Percentiles rank a stretch among this genome's conserved stretches.
These are phyloP conservation scores for Pholiota molesta DNA, from an alignment of 768 basidiomycete genomes.

Conservation along the genomic window DNA sequence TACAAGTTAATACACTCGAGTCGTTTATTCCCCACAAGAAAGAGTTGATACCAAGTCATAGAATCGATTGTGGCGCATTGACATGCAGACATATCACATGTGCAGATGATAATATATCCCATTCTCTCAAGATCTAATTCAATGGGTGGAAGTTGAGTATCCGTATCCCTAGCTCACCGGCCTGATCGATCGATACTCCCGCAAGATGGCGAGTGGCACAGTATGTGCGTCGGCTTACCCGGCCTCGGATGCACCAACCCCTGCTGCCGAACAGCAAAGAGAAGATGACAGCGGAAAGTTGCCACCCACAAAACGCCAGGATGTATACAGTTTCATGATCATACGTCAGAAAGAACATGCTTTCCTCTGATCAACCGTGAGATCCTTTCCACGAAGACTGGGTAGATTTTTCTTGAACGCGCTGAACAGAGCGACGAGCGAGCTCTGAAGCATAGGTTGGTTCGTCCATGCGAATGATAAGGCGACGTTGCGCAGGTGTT, in stretches of 20 bases:
- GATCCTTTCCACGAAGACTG: slow-evolving; percentile 10
- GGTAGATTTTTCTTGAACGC: slow-evolving; percentile 10
- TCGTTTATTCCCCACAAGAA: too few species aligned
- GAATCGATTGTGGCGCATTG: background rate
- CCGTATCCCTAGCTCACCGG: background rate
- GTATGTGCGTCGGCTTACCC: background rate
- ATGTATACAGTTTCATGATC: background rate
- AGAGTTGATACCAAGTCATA: background rate
- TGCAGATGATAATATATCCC: background rate
- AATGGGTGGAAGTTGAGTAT: background rate
- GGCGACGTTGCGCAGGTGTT: slow-evolving; percentile 5
- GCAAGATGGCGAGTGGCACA: background rate
- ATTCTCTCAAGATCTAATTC: background rate
- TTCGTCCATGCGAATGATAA: slow-evolving; percentile 11
- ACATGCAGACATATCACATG: background rate
- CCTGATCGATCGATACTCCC: background rate
- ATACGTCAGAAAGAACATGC: slow-evolving; percentile 3
- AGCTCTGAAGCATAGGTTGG: background rate
- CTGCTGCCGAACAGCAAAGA: background rate
- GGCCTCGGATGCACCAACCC: background rate
- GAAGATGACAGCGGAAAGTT: background rate
- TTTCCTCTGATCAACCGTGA: slow-evolving; percentile 6
- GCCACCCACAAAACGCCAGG: too few species aligned
- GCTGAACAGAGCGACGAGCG: background rate
- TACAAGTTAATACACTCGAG: too few species aligned